Conservation (phyloP, 192 early-diverging fungal species). For the Dispira simplex region DNA sequence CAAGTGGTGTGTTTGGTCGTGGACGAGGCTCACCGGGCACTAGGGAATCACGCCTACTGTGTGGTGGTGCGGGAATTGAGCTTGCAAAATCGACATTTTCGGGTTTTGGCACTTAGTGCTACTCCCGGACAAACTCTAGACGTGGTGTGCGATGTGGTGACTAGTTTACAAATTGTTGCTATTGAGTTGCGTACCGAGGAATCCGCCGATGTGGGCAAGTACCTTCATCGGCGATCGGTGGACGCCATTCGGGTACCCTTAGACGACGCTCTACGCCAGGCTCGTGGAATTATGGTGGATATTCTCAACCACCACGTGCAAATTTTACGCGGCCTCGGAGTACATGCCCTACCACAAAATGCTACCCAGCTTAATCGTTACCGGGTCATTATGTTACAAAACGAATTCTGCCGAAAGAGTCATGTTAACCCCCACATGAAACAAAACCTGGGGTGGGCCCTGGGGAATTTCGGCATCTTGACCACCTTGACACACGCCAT, state of each 20-base stretch:
- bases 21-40: constrained; percentile 85
- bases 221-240: constrained; percentile 44
- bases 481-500: constrained; percentile 31
- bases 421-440: background rate
- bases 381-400: constrained; percentile 5
- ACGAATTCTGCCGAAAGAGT: background rate
- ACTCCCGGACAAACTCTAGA: constrained; percentile 63
- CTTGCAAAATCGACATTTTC: constrained; percentile 31
- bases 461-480: constrained; percentile 37
- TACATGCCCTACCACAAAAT: constrained; percentile 13
- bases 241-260: constrained; percentile 48
- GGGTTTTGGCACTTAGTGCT: constrained; percentile 74
- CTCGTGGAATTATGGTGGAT: constrained; percentile 18
- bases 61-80: constrained; percentile 45
- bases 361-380: constrained; percentile 9
- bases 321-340: constrained; percentile 14
- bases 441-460: constrained; percentile 17
- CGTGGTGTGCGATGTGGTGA: constrained; percentile 56
- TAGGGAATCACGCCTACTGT: constrained; percentile 69
- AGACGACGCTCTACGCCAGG: constrained; percentile 24
- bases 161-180: constrained; percentile 56
- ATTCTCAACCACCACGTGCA: constrained; percentile 21
- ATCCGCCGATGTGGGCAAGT: constrained; percentile 62
- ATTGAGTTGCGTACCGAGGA: constrained; percentile 84
- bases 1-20: constrained; percentile 58